phyloP scores from a whole-genome alignment of 495 filamentous ascomycete genomes.

The Xylaria grammica region DNA sequence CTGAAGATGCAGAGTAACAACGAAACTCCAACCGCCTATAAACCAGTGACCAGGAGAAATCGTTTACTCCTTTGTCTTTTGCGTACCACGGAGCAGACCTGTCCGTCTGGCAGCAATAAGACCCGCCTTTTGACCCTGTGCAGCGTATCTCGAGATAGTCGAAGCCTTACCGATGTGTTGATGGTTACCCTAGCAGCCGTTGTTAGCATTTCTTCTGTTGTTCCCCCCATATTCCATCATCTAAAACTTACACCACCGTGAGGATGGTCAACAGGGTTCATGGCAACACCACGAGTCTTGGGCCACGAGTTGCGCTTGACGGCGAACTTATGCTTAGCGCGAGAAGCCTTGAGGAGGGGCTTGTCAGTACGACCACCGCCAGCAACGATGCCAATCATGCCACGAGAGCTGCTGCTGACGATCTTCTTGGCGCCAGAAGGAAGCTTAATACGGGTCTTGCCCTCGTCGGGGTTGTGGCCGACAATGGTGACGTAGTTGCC shows the following conservation, averaged over 20 bases:
- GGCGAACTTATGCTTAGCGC: conserved; percentile 99
- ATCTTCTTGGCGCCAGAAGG: conserved; percentile 99
- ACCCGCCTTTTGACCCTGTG: conserved; percentile 99
- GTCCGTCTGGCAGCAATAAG: conserved; percentile 99
- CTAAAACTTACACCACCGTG: conserved; percentile 75
- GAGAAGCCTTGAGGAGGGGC: conserved; percentile 96
- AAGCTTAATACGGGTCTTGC: conserved; percentile 99
- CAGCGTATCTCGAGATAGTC: conserved; percentile 96
- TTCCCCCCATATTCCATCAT: background rate
- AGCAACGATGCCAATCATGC: conserved; percentile 99
- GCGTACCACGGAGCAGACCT: conserved; percentile 98
- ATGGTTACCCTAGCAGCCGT: conserved; percentile 83
- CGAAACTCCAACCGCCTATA: conserved; percentile 59
- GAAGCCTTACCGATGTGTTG: conserved; percentile 99
- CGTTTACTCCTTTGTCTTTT: conserved; percentile 96
- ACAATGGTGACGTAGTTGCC: conserved; percentile 99
- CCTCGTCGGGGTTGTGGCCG: conserved; percentile 98
- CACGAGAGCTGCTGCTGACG: conserved; percentile 84
- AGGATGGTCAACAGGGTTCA: conserved; percentile 99
- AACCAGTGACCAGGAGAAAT: conserved; percentile 52
- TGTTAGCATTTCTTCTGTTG: conserved; percentile 39
- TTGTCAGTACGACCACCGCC: conserved; percentile 99
- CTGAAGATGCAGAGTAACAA: conserved; percentile 62
- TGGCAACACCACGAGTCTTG: conserved; percentile 99
- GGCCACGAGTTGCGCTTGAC: conserved; percentile 99